Base-by-base conservation (phyloP, 2,329 filamentous ascomycete species). In the Xylaria sp. region DNA sequence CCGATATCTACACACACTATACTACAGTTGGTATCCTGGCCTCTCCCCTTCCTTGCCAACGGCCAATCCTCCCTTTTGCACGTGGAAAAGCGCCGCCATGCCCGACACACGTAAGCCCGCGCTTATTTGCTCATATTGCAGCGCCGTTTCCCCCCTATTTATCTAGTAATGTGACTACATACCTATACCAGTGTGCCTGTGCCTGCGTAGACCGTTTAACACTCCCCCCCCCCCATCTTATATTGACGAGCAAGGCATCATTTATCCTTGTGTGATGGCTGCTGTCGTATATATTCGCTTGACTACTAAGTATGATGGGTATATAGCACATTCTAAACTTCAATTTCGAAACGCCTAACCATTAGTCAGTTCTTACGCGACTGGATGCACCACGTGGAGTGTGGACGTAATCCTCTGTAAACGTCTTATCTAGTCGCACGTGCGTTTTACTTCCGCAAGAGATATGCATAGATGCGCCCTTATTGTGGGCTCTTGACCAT, bases 71-170 rank as follows among this genome's bases (percentile, higher is more conserved):
- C 25, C 44, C 42, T 12, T 23, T 40, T 42, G 40, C 65, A 68
- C 65, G 65, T 68, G 65, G 60, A 18, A 59, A 40, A 25, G 25
- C 44, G 47, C 42, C n/a, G 13, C 16, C 25, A 50, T 6, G n/a
- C 12, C 25, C 57, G 37, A 47, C 23, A 44, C 21, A 40, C 18
- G 62, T 64, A 42, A 64, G 62, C 57, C 47, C 27, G 62, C 47
- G 53, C 62, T 64, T 64, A 50, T 27, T 27, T 37, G 16, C 18
- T 48, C 40, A 12, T 23, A 25, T 21, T 12, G 37, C 23, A 16
- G 18, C 23, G 18, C 35, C 21, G 23, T 57, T 42, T 12, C 37
- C 35, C 40, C 37, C 23, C 54, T 21, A 42, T n/a, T 44, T 44
- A n/a, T 4, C 25, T 21, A 40, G 21, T 48, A 2, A 51, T 51